Percentiles rank a stretch among this genome's conserved stretches.
Evolutionary conservation across 1,284 basidiomycete species (phyloP).

Genomic region (Hortiboletus rubellus): DNA sequence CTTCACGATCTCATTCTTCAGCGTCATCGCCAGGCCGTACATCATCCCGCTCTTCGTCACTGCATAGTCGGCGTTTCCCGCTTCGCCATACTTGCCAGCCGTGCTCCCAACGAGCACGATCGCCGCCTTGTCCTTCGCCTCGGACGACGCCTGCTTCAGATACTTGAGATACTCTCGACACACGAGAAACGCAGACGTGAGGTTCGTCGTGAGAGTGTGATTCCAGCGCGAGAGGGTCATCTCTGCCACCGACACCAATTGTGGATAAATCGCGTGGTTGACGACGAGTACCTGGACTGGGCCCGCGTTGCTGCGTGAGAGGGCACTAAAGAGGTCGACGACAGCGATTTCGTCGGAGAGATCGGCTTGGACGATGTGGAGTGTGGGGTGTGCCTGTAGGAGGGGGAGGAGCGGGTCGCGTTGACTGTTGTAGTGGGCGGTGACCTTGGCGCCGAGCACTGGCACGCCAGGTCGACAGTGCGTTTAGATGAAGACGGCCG

Average conservation of each 20-base stretch:
- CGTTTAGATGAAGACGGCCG: no score
- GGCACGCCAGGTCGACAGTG: no score
- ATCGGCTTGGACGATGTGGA: constrained; percentile 45
- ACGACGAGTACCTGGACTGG: constrained; percentile 57
- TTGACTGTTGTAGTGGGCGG: no score
- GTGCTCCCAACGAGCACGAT: constrained; percentile 70
- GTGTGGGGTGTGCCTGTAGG: constrained; percentile 11
- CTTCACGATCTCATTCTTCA: constrained; percentile 79
- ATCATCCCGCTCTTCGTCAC: constrained; percentile 50
- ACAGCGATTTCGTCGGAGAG: constrained; percentile 57
- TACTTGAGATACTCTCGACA: constrained; percentile 65
- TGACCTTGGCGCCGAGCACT: no score
- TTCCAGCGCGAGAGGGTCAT: constrained; percentile 71
- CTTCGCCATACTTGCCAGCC: constrained; percentile 72
- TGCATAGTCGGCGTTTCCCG: constrained; percentile 62
- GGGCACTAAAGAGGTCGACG: constrained; percentile 39
- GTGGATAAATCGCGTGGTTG: constrained; percentile 58
- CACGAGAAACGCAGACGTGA: constrained; percentile 68
- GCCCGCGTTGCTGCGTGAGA: constrained; percentile 32
- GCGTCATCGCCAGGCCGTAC: constrained; percentile 40
- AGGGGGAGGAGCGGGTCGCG: no score
- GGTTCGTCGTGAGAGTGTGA: constrained; percentile 57
- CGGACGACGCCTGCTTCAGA: constrained; percentile 43
- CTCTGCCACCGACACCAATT: constrained; percentile 44
- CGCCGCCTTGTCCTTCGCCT: constrained; percentile 46